Evolutionary conservation across 495 filamentous ascomycete species (phyloP).

Genomic region (Lineolata rhizophorae): DNA sequence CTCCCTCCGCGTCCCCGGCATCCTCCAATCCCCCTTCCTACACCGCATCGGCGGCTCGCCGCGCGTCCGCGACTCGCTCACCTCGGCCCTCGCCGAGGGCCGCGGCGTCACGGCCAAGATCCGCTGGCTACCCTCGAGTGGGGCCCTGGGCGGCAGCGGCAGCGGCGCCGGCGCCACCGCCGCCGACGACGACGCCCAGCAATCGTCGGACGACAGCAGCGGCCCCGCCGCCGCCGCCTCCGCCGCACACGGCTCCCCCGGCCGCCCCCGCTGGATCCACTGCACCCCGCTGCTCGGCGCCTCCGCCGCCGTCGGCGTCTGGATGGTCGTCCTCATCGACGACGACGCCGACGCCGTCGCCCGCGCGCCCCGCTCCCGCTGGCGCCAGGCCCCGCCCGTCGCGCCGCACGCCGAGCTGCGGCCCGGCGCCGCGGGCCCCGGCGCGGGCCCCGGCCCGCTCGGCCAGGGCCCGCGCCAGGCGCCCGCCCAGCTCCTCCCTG

Average conservation of each 20-base stretch:
- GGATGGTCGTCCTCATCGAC: constrained; percentile 45
- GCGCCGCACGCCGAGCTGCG: neutral
- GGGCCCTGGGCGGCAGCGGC: constrained; percentile 1
- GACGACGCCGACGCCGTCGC: constrained; percentile 16
- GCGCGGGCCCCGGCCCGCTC: neutral
- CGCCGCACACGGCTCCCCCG: constrained; percentile 16
- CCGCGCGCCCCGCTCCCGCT: neutral
- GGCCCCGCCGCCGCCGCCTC: too few species aligned
- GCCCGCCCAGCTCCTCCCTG: too few species aligned
- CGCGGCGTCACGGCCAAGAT: constrained; percentile 38
- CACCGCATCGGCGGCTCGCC: constrained; percentile 32
- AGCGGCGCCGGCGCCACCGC: neutral
- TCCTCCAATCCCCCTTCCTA: constrained; percentile 40
- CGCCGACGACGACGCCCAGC: too few species aligned
- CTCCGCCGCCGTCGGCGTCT: constrained; percentile 37
- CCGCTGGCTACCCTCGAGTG: constrained; percentile 27
- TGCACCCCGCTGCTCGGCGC: constrained; percentile 37
- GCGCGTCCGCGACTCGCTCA: constrained; percentile 29
- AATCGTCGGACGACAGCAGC: constrained; percentile 9
- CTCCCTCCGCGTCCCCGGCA: constrained; percentile 38
- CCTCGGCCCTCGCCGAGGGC: constrained; percentile 29
- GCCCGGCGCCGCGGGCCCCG: neutral
- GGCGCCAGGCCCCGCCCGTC: constrained; percentile 4
- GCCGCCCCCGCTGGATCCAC: constrained; percentile 36
- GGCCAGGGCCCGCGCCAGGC: neutral